Evolutionary conservation across 768 basidiomycete genomes (phyloP).

Genomic region (Trametes punicea): DNA sequence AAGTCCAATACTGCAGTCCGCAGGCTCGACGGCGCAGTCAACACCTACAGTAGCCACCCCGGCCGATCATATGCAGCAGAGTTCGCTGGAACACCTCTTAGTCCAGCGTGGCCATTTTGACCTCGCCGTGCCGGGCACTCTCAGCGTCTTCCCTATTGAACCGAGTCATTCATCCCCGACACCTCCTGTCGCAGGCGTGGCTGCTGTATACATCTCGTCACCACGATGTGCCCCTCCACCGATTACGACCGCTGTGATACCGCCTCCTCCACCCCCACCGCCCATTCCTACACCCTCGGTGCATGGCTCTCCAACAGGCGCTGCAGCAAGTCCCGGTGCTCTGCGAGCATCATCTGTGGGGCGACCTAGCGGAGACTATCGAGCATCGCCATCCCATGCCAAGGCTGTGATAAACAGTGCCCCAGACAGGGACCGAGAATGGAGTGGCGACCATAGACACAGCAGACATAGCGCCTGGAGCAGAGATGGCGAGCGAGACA

Average conservation of each 20-base stretch:
- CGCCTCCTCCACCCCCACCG: not conserved
- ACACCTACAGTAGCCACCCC: not conserved
- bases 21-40: not conserved
- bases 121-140: not conserved
- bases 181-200: not conserved
- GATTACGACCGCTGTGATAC: not conserved
- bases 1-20: no score
- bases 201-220: not conserved
- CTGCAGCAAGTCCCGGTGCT: not conserved
- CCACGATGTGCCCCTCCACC: not conserved
- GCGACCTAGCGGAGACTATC: not conserved
- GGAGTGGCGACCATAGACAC: not conserved
- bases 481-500: not conserved
- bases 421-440: not conserved
- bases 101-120: not conserved
- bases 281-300: not conserved
- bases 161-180: not conserved
- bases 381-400: not conserved
- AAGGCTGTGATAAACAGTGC: not conserved
- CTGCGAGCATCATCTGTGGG: not conserved
- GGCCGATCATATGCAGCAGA: not conserved
- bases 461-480: not conserved
- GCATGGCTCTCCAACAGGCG: not conserved
- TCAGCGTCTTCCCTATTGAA: not conserved
- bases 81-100: not conserved